Evolutionary conservation across 2,329 filamentous ascomycete species (phyloP).

Genomic region (Hypoxylon sp.): DNA sequence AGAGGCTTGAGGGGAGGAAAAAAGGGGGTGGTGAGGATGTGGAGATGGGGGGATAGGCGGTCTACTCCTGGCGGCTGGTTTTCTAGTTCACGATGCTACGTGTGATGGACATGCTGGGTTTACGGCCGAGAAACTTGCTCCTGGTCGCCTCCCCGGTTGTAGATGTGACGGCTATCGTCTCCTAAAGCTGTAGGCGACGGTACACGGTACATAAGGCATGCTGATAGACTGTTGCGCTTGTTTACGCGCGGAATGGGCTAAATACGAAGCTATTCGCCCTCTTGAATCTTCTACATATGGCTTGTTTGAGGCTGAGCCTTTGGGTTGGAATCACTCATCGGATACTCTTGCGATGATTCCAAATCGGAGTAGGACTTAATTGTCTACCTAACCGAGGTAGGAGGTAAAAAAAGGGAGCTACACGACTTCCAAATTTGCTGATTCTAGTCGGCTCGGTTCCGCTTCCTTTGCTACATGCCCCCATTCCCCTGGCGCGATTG

Average conservation of each 20-base stretch:
- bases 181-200: slow-evolving; percentile 5
- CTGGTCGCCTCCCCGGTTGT: background rate
- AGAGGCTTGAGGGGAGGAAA: slow-evolving; percentile 57
- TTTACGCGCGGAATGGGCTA: slow-evolving; percentile 9
- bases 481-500: background rate
- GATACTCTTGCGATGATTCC: background rate
- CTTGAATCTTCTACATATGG: slow-evolving; percentile 2
- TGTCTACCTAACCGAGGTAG: background rate
- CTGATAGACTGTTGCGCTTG: background rate
- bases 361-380: background rate
- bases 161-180: slow-evolving; percentile 4
- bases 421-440: background rate
- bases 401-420: background rate
- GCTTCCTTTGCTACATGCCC: background rate
- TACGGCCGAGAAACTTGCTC: background rate
- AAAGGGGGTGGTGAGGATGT: slow-evolving; percentile 59
- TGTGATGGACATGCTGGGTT: background rate
- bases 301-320: background rate
- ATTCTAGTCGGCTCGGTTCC: slow-evolving; percentile 7
- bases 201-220: background rate
- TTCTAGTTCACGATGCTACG: background rate
- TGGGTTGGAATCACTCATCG: background rate
- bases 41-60: slow-evolving; percentile 58
- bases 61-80: background rate
- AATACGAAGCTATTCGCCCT: slow-evolving; percentile 16